Base-by-base conservation (phyloP, 352 stramenopile species). In the Globisporangium cederbergense region DNA sequence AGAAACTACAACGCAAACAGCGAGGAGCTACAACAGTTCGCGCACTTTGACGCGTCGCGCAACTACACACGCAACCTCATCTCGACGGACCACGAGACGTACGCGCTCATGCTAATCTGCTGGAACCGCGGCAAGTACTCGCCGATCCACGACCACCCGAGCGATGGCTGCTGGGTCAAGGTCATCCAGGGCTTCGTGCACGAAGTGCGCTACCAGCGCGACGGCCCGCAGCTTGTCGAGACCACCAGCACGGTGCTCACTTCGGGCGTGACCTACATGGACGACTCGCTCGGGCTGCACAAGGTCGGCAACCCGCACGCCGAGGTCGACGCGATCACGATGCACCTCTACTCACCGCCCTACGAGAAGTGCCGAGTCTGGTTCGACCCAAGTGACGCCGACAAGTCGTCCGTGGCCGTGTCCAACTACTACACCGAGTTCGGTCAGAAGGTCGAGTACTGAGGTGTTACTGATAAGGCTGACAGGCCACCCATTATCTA, bases 31-130 rank as follows among this genome's bases (percentile, higher is more conserved):
- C 60, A 81, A 63, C 76, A 76, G 49, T 98, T 95, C 69, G 80
- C 82, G 43, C 81, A 90, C 58, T 95, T 95, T 40, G 88, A 97
- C 58, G 32, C 74, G 6, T 86, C 76, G 14, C 88, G 89, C 43
- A 91, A 96, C 58, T 98, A 98, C 73, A 98, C 93, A n/a, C 76
- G 95, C 64, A 98, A 98, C 72, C 76, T 98, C 49, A 91, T 98
- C 59, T 87, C 91, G 10, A 98, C 92, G 3, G 92, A 98, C 70
- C 73, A 95, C 68, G 74, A 95, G 76, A 93, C 79, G 11, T 98
- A 97, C 69, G 95, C 94, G n/a, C 83, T 98, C 49, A 86, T 98
- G 66, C 66, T 98, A 42, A 62, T 98, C 30, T 98, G 94, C 77
- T 98, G 93, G 93, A 98, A 95, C 76, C 77, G 84, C 20, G 78